phyloP scores from a whole-genome alignment of 257 asterid species.

The Solanum lycopersicoides region DNA sequence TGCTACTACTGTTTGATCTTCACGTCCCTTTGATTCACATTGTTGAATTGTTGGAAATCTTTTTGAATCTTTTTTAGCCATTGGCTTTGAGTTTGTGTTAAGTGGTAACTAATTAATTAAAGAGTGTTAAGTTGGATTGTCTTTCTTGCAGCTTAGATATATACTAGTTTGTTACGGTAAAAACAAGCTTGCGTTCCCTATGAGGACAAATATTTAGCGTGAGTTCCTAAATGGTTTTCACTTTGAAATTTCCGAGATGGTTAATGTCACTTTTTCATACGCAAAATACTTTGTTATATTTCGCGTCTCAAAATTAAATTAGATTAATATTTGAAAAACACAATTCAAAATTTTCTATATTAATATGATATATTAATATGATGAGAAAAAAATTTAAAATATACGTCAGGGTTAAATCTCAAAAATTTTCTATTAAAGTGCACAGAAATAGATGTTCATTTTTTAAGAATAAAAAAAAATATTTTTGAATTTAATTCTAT shows the following conservation, averaged over 20 bases:
- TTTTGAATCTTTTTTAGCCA: slow-evolving; percentile 10
- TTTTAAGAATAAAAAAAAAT: too few species aligned
- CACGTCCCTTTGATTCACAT: slow-evolving; percentile 33
- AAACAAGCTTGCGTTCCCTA: neutral
- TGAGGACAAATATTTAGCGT: slow-evolving; percentile 15
- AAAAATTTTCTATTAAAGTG: too few species aligned
- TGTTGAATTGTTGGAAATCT: slow-evolving; percentile 17
- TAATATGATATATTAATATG: too few species aligned
- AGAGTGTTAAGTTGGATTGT: neutral
- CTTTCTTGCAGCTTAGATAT: neutral
- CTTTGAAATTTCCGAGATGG: slow-evolving; percentile 19
- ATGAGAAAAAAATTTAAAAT: neutral
- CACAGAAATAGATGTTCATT: too few species aligned
- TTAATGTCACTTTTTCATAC: neutral
- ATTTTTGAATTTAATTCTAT: too few species aligned
- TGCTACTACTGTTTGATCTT: slow-evolving; percentile 34
- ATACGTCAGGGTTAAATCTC: too few species aligned
- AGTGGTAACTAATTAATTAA: neutral
- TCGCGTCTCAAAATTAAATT: neutral
- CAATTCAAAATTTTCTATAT: neutral
- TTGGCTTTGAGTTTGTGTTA: neutral
- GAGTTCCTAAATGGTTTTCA: neutral
- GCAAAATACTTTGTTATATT: neutral
- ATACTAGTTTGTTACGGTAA: neutral
- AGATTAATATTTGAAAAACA: neutral